Evolutionary conservation across 2,329 filamentous ascomycete genomes (phyloP).

Genomic region (Fusarium sp.): DNA sequence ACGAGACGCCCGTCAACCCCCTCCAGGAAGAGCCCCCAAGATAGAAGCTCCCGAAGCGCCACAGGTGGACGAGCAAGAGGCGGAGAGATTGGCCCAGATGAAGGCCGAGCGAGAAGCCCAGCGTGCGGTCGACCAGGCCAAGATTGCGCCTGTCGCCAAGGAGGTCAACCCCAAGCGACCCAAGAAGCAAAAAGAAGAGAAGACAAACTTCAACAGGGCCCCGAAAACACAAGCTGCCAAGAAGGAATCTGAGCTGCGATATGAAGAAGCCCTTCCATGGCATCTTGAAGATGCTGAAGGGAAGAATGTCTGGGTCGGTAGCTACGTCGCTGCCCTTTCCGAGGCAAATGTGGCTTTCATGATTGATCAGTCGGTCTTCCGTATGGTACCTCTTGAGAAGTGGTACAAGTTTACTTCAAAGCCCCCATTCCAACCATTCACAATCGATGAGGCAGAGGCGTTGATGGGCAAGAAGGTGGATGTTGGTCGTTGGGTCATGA

Average conservation of each 20-base stretch:
- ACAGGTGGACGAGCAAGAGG: conserved; percentile 63
- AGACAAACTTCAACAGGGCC: conserved; percentile 84
- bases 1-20: conserved; percentile 78
- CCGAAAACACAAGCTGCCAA: conserved; percentile 80
- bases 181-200: conserved; percentile 79
- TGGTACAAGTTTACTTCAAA: conserved; percentile 90
- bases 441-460: conserved; percentile 84
- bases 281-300: conserved; percentile 96
- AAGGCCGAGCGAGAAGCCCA: conserved; percentile 85
- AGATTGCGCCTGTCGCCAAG: conserved; percentile 85
- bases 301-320: conserved; percentile 92
- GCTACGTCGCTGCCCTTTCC: conserved; percentile 87
- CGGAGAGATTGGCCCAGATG: conserved; percentile 70
- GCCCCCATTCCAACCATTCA: conserved; percentile 78
- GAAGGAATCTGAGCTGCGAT: conserved; percentile 76
- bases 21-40: conserved; percentile 69
- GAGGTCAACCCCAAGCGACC: conserved; percentile 59
- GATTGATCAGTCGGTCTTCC: conserved; percentile 73
- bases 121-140: conserved; percentile 84
- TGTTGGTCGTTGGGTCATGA: conserved; percentile 81
- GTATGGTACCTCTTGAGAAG: conserved; percentile 91
- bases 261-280: conserved; percentile 96
- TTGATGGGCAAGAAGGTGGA: conserved; percentile 80
- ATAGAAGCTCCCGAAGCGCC: conserved; percentile 59
- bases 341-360: conserved; percentile 83